Conservation (phyloP, 768 basidiomycete species). For the Russula vinacea region DNA sequence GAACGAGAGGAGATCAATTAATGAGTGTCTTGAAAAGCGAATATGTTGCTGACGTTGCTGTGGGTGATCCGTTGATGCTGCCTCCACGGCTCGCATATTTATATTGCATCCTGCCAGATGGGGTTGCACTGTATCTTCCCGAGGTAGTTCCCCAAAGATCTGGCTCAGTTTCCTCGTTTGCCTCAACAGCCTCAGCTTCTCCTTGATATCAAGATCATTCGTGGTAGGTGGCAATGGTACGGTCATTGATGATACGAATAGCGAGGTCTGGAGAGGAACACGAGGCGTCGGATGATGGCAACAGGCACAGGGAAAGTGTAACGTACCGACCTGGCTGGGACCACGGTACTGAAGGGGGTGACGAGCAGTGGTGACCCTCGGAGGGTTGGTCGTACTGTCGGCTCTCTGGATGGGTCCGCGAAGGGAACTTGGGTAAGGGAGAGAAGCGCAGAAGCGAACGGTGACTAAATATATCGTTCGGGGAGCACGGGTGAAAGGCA, state of each 20-base stretch:
- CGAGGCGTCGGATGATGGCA: slow-evolving; percentile 10
- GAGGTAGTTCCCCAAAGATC: slow-evolving; percentile 42
- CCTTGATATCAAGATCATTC: slow-evolving; percentile 38
- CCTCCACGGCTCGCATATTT: background rate
- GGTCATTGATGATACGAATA: slow-evolving; percentile 10
- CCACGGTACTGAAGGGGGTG: background rate
- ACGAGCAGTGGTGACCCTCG: background rate
- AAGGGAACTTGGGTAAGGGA: background rate
- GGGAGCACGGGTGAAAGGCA: slow-evolving; percentile 1
- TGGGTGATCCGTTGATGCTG: background rate
- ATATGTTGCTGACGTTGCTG: slow-evolving; percentile 8
- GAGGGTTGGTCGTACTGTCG: background rate
- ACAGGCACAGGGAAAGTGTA: background rate
- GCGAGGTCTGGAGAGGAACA: slow-evolving; percentile 2
- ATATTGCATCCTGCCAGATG: slow-evolving; percentile 4
- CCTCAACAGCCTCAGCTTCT: slow-evolving; percentile 42
- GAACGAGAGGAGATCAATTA: slow-evolving; percentile 2
- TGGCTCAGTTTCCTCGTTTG: slow-evolving; percentile 46
- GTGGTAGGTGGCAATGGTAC: slow-evolving; percentile 32
- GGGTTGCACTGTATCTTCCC: slow-evolving; percentile 20
- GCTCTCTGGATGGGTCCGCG: background rate
- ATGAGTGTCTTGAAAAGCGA: slow-evolving; percentile 1
- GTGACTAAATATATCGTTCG: slow-evolving; percentile 7
- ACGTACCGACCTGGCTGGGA: background rate
- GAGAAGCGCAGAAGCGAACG: background rate